These are phyloP conservation scores for Tolypocladium amazonense DNA, from an alignment of 2,329 filamentous ascomycete genomes.

Conservation along the genomic window DNA sequence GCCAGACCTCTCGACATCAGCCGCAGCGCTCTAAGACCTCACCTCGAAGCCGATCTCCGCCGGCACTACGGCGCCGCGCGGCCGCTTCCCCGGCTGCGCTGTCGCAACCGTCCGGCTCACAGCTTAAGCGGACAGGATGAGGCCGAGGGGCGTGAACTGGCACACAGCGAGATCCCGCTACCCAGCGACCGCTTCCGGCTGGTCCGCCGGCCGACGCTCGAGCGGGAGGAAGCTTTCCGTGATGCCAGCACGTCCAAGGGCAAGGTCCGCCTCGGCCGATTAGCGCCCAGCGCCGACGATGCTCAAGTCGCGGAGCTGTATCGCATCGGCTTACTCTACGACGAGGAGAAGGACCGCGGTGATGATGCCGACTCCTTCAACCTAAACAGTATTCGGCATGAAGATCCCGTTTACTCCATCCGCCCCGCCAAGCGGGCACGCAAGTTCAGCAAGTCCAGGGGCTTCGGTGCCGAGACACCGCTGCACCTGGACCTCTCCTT, in stretches of 20 bases:
- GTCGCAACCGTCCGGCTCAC: neutral
- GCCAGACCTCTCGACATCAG: neutral
- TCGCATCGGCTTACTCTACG: slow-evolving; percentile 33
- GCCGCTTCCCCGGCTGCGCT: slow-evolving; percentile 1
- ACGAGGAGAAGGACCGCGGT: slow-evolving; percentile 24
- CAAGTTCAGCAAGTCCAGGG: slow-evolving; percentile 12
- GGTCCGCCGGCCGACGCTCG: slow-evolving; percentile 28
- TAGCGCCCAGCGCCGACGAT: slow-evolving; percentile 16
- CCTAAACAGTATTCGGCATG: slow-evolving; percentile 27
- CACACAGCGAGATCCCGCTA: slow-evolving; percentile 21
- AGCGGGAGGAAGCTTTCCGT: slow-evolving; percentile 36
- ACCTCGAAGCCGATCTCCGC: slow-evolving; percentile 5
- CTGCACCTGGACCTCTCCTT: slow-evolving; percentile 31
- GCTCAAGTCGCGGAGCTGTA: slow-evolving; percentile 30
- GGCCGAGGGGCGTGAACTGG: slow-evolving; percentile 23
- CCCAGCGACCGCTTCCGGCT: slow-evolving; percentile 24
- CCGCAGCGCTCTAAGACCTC: slow-evolving; percentile 1
- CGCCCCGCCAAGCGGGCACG: slow-evolving; percentile 22
- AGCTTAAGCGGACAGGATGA: slow-evolving; percentile 6
- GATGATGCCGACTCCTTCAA: slow-evolving; percentile 21
- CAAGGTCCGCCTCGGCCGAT: slow-evolving; percentile 14
- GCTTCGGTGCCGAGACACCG: slow-evolving; percentile 13
- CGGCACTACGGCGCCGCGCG: neutral
- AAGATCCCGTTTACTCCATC: slow-evolving; percentile 27
- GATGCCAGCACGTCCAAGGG: slow-evolving; percentile 26